These are phyloP conservation scores for Glycine latifolia DNA, from an alignment of 306 rosid genomes.

Conservation along the genomic window DNA sequence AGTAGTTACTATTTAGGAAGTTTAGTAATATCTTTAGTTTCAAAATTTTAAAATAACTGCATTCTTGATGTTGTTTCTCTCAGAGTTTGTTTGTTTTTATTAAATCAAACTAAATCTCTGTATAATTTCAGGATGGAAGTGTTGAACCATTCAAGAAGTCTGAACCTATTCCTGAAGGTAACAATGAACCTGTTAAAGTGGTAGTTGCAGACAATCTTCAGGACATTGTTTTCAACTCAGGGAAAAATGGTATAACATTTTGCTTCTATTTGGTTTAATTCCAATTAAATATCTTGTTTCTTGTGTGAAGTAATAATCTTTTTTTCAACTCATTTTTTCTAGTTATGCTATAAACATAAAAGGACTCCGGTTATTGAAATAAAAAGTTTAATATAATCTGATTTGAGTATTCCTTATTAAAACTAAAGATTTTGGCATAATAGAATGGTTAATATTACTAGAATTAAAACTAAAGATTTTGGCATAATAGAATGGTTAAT, in stretches of 20 bases:
- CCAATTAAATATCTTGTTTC: neutral
- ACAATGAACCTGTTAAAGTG: conserved; percentile 80
- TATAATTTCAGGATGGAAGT: conserved; percentile 69
- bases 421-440: no score
- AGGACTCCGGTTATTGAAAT: neutral
- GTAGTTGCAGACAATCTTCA: conserved; percentile 77
- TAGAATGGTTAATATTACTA: no score
- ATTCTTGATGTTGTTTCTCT: neutral
- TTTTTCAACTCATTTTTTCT: no score
- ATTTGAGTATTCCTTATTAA: neutral
- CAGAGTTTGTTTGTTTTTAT: neutral
- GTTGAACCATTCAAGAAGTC: conserved; percentile 66
- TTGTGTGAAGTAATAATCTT: neutral
- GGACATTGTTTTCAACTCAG: conserved; percentile 69
- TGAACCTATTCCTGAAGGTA: conserved; percentile 77
- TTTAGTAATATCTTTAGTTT: neutral
- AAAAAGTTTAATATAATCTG: neutral
- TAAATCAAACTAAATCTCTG: conserved; percentile 24
- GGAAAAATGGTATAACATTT: conserved; percentile 66
- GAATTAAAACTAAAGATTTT: no score
- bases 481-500: neutral
- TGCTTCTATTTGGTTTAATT: conserved; percentile 9
- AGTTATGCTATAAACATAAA: no score
- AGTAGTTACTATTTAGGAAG: neutral
- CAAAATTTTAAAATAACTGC: neutral